phyloP scores from a whole-genome alignment of 2,329 filamentous ascomycete genomes.

The Achaetomium macrosporum region DNA sequence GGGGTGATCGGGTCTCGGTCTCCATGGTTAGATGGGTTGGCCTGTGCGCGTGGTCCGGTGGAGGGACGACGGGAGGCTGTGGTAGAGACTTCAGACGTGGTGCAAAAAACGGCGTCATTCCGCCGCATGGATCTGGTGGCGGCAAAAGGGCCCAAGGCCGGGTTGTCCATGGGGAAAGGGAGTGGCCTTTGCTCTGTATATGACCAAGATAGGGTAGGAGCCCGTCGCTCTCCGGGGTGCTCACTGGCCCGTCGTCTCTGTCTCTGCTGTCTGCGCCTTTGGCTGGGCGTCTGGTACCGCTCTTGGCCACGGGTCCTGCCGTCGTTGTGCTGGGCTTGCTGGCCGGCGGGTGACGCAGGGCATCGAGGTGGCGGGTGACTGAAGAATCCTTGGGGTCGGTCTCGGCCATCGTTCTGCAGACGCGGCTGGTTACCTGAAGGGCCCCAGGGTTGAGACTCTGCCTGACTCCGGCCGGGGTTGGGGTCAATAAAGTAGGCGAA shows the following conservation, averaged over 20 bases:
- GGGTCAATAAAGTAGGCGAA: neutral
- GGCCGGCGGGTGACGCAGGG: neutral
- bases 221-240: neutral
- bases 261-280: neutral
- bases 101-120: neutral
- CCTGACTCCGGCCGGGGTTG: neutral
- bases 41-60: neutral
- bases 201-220: neutral
- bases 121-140: neutral
- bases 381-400: neutral
- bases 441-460: neutral
- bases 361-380: neutral
- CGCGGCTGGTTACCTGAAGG: neutral
- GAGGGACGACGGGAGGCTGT: neutral
- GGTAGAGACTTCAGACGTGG: neutral
- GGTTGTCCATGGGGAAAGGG: slow-evolving; percentile 1
- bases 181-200: neutral
- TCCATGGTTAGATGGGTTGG: neutral
- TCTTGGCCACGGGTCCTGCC: neutral
- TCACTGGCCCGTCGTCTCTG: neutral
- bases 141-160: neutral
- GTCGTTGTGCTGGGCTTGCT: neutral
- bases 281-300: neutral
- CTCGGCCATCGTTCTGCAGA: neutral
- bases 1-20: slow-evolving; percentile 24